Evolutionary conservation across 2,329 filamentous ascomycete species (phyloP).

Genomic region (Xylariaceae sp.): DNA sequence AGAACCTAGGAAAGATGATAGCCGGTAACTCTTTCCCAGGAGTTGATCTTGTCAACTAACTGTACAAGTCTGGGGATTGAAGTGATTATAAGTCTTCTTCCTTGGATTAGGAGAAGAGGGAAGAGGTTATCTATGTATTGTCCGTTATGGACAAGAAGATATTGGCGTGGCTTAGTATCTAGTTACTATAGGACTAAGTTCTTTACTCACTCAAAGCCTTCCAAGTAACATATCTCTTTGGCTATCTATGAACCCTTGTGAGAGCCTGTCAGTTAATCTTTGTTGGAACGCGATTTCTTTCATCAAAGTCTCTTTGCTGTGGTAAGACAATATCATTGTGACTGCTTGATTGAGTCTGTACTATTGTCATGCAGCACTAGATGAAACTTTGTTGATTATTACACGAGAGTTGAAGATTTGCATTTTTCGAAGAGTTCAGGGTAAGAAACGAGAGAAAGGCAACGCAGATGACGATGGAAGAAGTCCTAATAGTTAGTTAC

Average conservation of each 20-base stretch:
- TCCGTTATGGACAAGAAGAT: not conserved
- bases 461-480: too few species aligned
- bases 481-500: too few species aligned
- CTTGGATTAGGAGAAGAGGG: not conserved
- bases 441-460: too few species aligned
- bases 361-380: not conserved
- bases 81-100: too few species aligned
- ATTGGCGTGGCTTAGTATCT: not conserved
- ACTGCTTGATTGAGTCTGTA: not conserved
- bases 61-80: too few species aligned
- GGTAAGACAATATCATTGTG: not conserved
- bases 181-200: not conserved
- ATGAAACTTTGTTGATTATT: too few species aligned
- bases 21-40: slow-evolving; percentile 2
- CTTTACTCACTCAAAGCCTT: not conserved
- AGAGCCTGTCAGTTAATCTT: not conserved
- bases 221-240: not conserved
- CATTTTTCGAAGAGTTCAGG: too few species aligned
- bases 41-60: slow-evolving; percentile 2
- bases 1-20: slow-evolving; percentile 10
- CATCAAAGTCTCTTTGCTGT: not conserved
- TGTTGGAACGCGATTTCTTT: not conserved
- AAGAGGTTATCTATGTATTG: slow-evolving; percentile 16
- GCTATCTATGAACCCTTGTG: not conserved
- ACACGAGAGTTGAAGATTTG: too few species aligned